A percentile compares a stretch with the other conserved stretches of the same genome.
Evolutionary conservation across 208 protist genomes (phyloP).

Genomic region (Crithidia brevicula): DNA sequence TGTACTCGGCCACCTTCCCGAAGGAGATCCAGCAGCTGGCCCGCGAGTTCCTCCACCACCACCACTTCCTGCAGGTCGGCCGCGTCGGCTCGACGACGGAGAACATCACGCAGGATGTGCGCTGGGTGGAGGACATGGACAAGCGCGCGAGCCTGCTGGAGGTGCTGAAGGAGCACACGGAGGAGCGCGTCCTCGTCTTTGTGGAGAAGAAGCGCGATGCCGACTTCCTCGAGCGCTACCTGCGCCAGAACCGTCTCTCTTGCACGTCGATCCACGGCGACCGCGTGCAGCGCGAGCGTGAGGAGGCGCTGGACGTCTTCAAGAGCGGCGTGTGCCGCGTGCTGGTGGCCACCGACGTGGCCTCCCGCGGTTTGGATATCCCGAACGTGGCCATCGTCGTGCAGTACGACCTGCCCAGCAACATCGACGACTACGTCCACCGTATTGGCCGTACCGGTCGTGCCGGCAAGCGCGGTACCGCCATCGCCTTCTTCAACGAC

Average conservation of each 20-base stretch:
- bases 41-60: slow-evolving; percentile 96
- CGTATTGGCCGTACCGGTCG: slow-evolving; percentile 99
- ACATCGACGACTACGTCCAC: slow-evolving; percentile 99
- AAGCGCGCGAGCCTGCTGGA: slow-evolving; percentile 81
- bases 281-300: slow-evolving; percentile 93
- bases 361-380: slow-evolving; percentile 98
- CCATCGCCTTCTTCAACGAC: slow-evolving; percentile 97
- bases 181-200: slow-evolving; percentile 94
- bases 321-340: slow-evolving; percentile 86
- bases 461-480: slow-evolving; percentile 95
- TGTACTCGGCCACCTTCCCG: slow-evolving; percentile 99
- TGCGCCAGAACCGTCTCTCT: slow-evolving; percentile 83
- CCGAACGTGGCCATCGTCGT: slow-evolving; percentile 97
- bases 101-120: slow-evolving; percentile 97
- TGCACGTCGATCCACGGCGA: slow-evolving; percentile 98
- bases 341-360: slow-evolving; percentile 98
- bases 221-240: slow-evolving; percentile 94
- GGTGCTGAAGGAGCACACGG: slow-evolving; percentile 69
- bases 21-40: slow-evolving; percentile 98
- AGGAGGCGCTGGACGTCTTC: slow-evolving; percentile 92
- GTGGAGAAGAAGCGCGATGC: slow-evolving; percentile 99
- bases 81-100: slow-evolving; percentile 98
- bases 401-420: slow-evolving; percentile 98
- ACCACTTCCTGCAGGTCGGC: slow-evolving; percentile 98
- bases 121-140: slow-evolving; percentile 87